Base-by-base conservation (phyloP, 495 filamentous ascomycete genomes). In the Chaetomium tenue region DNA sequence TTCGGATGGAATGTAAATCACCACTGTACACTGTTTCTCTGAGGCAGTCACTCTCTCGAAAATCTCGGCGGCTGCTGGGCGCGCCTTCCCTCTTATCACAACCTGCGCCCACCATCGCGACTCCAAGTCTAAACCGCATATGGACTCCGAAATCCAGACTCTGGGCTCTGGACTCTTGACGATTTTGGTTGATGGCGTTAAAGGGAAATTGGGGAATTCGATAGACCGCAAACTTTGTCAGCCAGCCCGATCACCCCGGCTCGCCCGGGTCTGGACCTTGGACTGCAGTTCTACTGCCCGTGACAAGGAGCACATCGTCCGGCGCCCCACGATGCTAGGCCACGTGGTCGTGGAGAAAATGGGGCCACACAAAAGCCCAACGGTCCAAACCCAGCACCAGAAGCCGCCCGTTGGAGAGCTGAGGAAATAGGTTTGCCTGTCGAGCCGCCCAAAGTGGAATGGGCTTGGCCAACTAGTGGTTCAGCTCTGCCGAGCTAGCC, bases 151-250 rank as follows among this genome's bases (percentile, higher is more conserved):
- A 6, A 30, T 30, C 28, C 6, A 30, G 28, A 30, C 6, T 30
- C 28, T 30, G 28, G 3, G 28, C 28, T 2, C 28, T 30, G 28
- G 28, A 30, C 28, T 30, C 28, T 6, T 30, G 28, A 30, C 28
- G 28, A 6, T 2, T 2, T 30, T 60, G 26, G 46, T 25, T 51
- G 28, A 51, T 37, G 46, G 47, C 42, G 44, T 25, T 13, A 13
- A 42, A 51, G 30, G 30, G 58, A 60, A 13, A 60, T 60, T 60
- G 44, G 5, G 47, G 44, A 51, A 23, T 50, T 60, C 58, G 28
- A 60, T 51, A 60, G 44, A 37, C 18, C 39, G 58, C 58, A 60
- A 51, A 40, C 30, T 51, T 16, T 13, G 20, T 30, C 51, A 42
- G 20, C 22, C 22, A 51, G 23, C 46, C 39, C 44, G 6, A 6